phyloP scores from a whole-genome alignment of 805 yeast genomes.

The Kregervanrija pseudodelftensis region DNA sequence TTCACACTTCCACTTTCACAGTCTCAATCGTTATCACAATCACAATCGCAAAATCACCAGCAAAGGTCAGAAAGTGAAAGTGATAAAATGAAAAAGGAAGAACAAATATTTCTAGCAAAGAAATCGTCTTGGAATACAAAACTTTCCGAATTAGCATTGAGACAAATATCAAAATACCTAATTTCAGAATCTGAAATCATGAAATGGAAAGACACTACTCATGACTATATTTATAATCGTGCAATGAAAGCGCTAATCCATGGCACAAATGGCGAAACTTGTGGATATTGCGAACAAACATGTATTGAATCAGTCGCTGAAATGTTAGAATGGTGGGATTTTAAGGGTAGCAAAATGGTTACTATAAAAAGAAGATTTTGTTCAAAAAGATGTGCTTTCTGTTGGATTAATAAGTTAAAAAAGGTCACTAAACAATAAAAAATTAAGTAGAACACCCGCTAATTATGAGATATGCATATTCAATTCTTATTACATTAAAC shows the following conservation, averaged over 20 bases:
- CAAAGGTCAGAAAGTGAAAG: too few relatives aligned
- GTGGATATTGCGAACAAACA: constrained; percentile 43
- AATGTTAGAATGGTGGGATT: constrained; percentile 62
- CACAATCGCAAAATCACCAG: too few relatives aligned
- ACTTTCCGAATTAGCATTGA: constrained; percentile 40
- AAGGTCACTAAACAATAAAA: background rate
- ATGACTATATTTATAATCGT: constrained; percentile 36
- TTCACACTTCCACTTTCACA: too few relatives aligned
- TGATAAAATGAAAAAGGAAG: constrained; percentile 1
- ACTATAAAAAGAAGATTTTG: constrained; percentile 54
- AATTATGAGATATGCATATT: too few relatives aligned
- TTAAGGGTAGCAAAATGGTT: constrained; percentile 38
- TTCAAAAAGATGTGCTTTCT: constrained; percentile 38
- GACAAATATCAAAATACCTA: constrained; percentile 42
- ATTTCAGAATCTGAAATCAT: constrained; percentile 48
- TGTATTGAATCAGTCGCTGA: constrained; percentile 53
- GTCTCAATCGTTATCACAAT: too few relatives aligned
- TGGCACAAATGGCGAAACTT: constrained; percentile 43
- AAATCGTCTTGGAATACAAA: constrained; percentile 33
- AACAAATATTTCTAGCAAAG: constrained; percentile 10
- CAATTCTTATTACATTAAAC: too few relatives aligned
- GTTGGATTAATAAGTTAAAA: constrained; percentile 22
- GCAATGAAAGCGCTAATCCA: constrained; percentile 47
- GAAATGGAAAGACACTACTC: constrained; percentile 45
- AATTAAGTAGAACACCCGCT: too few relatives aligned